Base-by-base conservation (phyloP, 805 yeast species). In the Ogataea methanolica region DNA sequence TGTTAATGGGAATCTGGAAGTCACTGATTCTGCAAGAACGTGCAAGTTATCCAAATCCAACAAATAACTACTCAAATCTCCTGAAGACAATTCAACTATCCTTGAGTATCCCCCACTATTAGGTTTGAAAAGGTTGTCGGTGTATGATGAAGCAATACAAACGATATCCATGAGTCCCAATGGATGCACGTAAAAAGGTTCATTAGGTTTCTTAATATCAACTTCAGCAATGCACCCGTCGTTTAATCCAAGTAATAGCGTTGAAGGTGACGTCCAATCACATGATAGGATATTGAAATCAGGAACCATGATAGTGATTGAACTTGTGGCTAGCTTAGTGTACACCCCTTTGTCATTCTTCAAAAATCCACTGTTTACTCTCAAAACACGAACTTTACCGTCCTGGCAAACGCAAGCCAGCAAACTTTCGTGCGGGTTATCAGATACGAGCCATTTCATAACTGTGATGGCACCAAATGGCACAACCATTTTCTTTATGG, bases 151-250 rank as follows among this genome's bases (percentile, higher is more conserved):
- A 3, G 56, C 46, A 15, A 65, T 36, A 4, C 57, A 49, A 15
- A 55, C 39, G 9, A 66, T 57, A 26, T 59, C 50, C 6, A 59
- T 53, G 12, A 57, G 26, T 21, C 52, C 56, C 2, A 64, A 46
- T 4, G 64, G 53, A 16, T 54, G 45, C 15, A 66, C 46, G 44
- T 51, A 66, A 14, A 52, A 37, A 2, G 68, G 64, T 14, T 44
- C 34, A 6, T 39, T 36, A 4, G 59, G 55, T 12, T 39, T 38
- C 2, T 42, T 35, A 8, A 63, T 53, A 40, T 61, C 56, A 46
- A 59, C 52, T 42, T 63, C 64, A 0, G 62, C 62, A 14, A 66
- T 46, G 19, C 50, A 54, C 5, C 70, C 70, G 35, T 54, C 52
- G 9, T 54, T 50, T 23, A 64, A 52, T 4, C 68, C 69, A 35